phyloP scores from a whole-genome alignment of 148 eudicot genomes.

The Vaccinium vitisidaea region DNA sequence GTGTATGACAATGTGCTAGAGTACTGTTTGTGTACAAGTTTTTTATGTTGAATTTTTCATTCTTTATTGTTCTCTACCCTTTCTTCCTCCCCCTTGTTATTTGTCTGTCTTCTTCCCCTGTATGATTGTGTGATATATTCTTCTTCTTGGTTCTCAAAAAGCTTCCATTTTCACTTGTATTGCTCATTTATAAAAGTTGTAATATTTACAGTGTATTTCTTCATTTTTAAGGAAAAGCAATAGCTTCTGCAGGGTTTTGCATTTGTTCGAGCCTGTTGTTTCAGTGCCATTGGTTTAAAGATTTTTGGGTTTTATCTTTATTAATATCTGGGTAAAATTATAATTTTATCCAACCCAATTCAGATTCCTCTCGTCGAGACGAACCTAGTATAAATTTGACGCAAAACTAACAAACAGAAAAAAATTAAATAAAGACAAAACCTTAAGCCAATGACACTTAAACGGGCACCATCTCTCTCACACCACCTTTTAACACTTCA shows the following conservation, averaged over 20 bases:
- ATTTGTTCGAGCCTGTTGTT: neutral
- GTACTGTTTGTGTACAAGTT: constrained; percentile 8
- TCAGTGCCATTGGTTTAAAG: too few relatives aligned
- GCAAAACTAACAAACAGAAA: too few relatives aligned
- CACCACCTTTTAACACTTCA: neutral
- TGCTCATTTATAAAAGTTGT: neutral
- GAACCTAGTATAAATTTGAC: too few relatives aligned
- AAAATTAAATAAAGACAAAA: too few relatives aligned
- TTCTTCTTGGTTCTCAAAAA: neutral
- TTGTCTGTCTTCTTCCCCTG: constrained; percentile 6
- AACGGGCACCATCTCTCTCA: neutral
- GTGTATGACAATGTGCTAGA: neutral
- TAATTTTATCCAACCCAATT: too few relatives aligned
- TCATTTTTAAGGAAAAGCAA: neutral
- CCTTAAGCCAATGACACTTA: neutral
- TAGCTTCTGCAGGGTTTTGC: neutral
- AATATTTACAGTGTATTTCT: neutral
- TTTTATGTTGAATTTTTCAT: constrained; percentile 12
- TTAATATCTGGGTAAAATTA: too few relatives aligned
- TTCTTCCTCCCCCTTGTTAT: neutral
- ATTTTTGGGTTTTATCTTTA: too few relatives aligned
- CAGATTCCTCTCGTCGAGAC: too few relatives aligned
- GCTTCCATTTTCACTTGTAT: neutral
- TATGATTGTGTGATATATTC: neutral
- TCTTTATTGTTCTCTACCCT: constrained; percentile 11